Percentiles rank a stretch among this genome's conserved stretches.
Evolutionary conservation across 2,329 filamentous ascomycete genomes (phyloP).

Genomic region (Metarhizium album): DNA sequence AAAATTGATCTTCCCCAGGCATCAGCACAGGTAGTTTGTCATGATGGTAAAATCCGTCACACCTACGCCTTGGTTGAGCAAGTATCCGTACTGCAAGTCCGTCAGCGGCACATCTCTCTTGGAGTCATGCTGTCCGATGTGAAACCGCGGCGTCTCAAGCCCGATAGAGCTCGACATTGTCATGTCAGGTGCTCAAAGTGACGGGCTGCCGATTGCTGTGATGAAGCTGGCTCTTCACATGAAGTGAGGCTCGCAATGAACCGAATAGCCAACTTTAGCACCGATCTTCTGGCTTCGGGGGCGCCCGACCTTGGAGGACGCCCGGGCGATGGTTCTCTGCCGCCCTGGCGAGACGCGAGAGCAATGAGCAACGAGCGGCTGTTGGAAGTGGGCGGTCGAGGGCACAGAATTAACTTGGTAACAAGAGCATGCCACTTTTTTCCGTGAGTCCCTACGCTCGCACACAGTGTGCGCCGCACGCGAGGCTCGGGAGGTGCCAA

Average conservation of each 20-base stretch:
- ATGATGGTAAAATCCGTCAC: slow-evolving; percentile 1
- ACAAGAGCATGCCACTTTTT: slow-evolving; percentile 3
- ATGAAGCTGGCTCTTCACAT: not conserved
- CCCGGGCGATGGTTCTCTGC: not conserved
- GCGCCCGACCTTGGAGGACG: not conserved
- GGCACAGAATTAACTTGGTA: too few relatives aligned
- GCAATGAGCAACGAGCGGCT: slow-evolving; percentile 1
- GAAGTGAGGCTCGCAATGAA: not conserved
- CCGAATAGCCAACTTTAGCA: not conserved
- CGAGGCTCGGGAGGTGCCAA: not conserved
- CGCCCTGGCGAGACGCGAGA: not conserved
- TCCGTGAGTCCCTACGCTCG: not conserved
- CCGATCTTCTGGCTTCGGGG: not conserved
- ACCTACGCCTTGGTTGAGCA: slow-evolving; percentile 60
- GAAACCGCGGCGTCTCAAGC: slow-evolving; percentile 39
- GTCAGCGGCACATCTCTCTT: slow-evolving; percentile 48
- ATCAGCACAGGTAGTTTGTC: not conserved
- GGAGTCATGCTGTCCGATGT: slow-evolving; percentile 66
- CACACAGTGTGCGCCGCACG: slow-evolving; percentile 7
- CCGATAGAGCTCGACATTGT: slow-evolving; percentile 16
- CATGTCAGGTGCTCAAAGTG: slow-evolving; percentile 12
- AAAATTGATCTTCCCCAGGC: slow-evolving; percentile 55
- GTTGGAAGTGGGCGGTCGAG: not conserved
- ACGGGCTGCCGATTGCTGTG: slow-evolving; percentile 11
- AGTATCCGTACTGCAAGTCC: slow-evolving; percentile 52